Evolutionary conservation across 495 filamentous ascomycete species (phyloP).

Genomic region (Lasiosphaeria ovina): DNA sequence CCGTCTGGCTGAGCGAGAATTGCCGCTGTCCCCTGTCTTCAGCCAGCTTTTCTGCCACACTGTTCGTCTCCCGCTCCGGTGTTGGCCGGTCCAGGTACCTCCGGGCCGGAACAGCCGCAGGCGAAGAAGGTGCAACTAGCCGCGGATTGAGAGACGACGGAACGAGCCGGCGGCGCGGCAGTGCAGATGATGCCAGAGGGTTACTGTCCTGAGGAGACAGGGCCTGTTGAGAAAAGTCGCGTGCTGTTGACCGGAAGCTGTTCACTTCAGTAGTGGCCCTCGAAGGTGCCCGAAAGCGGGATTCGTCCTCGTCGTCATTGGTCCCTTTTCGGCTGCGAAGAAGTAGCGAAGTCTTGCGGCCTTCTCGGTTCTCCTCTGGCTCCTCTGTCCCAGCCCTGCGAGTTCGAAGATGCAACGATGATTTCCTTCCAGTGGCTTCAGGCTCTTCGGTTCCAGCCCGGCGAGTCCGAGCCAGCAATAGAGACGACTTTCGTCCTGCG

Average conservation of each 20-base stretch:
- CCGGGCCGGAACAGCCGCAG: slow-evolving; percentile 31
- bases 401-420: slow-evolving; percentile 42
- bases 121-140: slow-evolving; percentile 27
- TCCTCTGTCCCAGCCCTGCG: slow-evolving; percentile 49
- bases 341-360: slow-evolving; percentile 41
- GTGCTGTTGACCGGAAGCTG: slow-evolving; percentile 27
- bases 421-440: slow-evolving; percentile 41
- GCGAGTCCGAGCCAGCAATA: slow-evolving; percentile 42
- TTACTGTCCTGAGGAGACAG: slow-evolving; percentile 30
- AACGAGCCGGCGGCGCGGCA: slow-evolving; percentile 43
- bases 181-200: slow-evolving; percentile 34
- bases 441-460: slow-evolving; percentile 47
- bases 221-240: slow-evolving; percentile 31
- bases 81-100: slow-evolving; percentile 48
- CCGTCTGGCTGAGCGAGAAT: slow-evolving; percentile 37
- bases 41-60: slow-evolving; percentile 33
- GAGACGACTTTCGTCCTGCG: slow-evolving; percentile 44
- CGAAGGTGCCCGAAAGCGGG: slow-evolving; percentile 52
- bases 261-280: slow-evolving; percentile 58
- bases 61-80: slow-evolving; percentile 39
- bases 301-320: slow-evolving; percentile 46
- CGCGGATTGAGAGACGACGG: slow-evolving; percentile 38
- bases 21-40: slow-evolving; percentile 45
- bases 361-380: slow-evolving; percentile 40
- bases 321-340: slow-evolving; percentile 40